Percentiles rank a stretch among this genome's conserved stretches.
These are phyloP conservation scores for Spencermartinsiella ligniputridi DNA, from an alignment of 1,139 yeast genomes.

Conservation along the genomic window DNA sequence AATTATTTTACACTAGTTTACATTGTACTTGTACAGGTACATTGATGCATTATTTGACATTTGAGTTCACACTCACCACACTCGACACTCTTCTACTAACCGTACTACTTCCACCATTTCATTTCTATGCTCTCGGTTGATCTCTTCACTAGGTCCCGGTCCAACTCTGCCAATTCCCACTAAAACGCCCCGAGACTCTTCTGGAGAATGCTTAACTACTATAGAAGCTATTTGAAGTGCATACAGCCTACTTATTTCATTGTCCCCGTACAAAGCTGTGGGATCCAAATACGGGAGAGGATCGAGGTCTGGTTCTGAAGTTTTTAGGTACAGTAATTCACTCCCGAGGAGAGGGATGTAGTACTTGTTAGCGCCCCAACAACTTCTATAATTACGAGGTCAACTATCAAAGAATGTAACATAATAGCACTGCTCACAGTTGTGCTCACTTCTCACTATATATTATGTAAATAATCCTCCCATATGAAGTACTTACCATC, in stretches of 20 bases:
- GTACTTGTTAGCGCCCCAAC: background rate
- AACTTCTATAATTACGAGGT: too few species aligned
- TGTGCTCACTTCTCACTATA: too few species aligned
- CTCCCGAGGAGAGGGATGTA: background rate
- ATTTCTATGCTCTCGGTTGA: constrained; percentile 27
- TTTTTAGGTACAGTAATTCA: background rate
- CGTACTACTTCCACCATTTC: constrained; percentile 32
- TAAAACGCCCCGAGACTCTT: constrained; percentile 34
- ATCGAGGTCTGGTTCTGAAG: background rate
- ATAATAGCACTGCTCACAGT: too few species aligned
- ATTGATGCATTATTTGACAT: too few species aligned
- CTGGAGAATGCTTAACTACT: constrained; percentile 34
- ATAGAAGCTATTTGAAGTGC: constrained; percentile 36
- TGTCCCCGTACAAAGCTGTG: constrained; percentile 9
- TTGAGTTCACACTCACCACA: constrained; percentile 26
- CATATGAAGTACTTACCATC: constrained; percentile 22
- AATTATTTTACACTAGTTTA: too few species aligned
- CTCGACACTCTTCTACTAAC: constrained; percentile 32
- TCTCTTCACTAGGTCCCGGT: constrained; percentile 24
- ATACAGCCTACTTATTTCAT: constrained; percentile 28
- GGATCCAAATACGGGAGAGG: constrained; percentile 36
- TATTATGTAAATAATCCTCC: too few species aligned
- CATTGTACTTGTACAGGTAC: too few species aligned
- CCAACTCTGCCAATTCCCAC: constrained; percentile 36
- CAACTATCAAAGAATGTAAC: too few species aligned